Percentiles rank a stretch among this genome's conserved stretches.
phyloP scores from a whole-genome alignment of 345 rosid species.

The Noccaea bulbosa region DNA sequence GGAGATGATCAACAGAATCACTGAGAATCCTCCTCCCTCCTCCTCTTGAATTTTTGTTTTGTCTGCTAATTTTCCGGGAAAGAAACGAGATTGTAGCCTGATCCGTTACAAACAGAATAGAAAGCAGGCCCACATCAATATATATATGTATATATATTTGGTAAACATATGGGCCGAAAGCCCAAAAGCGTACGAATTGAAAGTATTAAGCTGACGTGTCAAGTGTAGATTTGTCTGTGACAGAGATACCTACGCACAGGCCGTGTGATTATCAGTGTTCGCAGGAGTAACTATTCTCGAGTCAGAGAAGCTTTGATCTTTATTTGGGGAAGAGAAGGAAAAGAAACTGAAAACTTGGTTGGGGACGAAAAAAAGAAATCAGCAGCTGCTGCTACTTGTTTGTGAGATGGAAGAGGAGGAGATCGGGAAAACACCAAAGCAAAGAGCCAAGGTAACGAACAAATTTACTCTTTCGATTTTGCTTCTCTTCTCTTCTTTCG shows the following conservation, averaged over 20 bases:
- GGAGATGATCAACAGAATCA: constrained; percentile 1
- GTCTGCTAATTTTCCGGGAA: constrained; percentile 7
- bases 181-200: neutral
- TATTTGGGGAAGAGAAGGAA: neutral
- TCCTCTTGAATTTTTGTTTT: neutral
- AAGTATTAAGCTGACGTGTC: constrained; percentile 1
- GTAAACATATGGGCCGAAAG: constrained; percentile 3
- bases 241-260: neutral
- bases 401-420: constrained; percentile 31
- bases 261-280: neutral
- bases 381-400: neutral
- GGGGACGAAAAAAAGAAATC: neutral
- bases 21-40: constrained; percentile 7
- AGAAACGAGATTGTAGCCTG: neutral
- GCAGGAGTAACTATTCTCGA: neutral
- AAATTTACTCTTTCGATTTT: no score
- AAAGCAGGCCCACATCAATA: constrained; percentile 28
- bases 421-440: constrained; percentile 24
- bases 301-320: neutral
- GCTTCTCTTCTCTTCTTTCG: neutral
- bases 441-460: constrained; percentile 28
- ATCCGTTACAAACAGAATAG: neutral
- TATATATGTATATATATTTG: no score
- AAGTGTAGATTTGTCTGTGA: constrained; percentile 13
- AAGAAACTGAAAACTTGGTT: no score